These are phyloP conservation scores for Xerocomus amazonicus DNA, from an alignment of 1,284 basidiomycete genomes.

Conservation along the genomic window DNA sequence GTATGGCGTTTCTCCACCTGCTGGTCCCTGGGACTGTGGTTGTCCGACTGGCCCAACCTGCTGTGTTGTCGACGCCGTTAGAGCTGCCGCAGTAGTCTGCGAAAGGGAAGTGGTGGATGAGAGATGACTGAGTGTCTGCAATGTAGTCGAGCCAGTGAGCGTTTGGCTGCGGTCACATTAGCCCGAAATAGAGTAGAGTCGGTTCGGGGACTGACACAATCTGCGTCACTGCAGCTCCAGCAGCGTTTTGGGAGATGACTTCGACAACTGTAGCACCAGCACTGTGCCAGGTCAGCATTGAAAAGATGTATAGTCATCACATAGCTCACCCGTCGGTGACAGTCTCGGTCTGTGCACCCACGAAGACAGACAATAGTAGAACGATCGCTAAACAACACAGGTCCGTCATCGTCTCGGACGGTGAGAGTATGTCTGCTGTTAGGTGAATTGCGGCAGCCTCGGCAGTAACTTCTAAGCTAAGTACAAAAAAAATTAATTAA, in stretches of 20 bases:
- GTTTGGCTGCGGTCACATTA: slow-evolving; percentile 24
- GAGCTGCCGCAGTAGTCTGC: slow-evolving; percentile 13
- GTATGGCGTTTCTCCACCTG: slow-evolving; percentile 51
- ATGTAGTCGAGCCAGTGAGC: slow-evolving; percentile 21
- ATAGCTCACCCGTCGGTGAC: slow-evolving; percentile 41
- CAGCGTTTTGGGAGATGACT: slow-evolving; percentile 42
- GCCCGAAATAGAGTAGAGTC: not conserved
- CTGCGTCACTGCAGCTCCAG: slow-evolving; percentile 42
- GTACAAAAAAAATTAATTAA: slow-evolving; percentile 6
- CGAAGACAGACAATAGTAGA: slow-evolving; percentile 31
- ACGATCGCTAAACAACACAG: slow-evolving; percentile 22
- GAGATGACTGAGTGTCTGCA: slow-evolving; percentile 23
- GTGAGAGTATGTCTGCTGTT: not conserved
- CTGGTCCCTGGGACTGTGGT: slow-evolving; percentile 42
- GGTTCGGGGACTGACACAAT: slow-evolving; percentile 39
- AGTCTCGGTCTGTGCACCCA: slow-evolving; percentile 47
- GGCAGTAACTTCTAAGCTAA: slow-evolving; percentile 21
- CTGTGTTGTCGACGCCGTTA: slow-evolving; percentile 23
- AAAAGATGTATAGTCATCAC: not conserved
- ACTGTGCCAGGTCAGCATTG: slow-evolving; percentile 33
- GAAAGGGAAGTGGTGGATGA: slow-evolving; percentile 8
- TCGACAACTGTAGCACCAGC: slow-evolving; percentile 54
- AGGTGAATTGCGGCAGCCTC: slow-evolving; percentile 16
- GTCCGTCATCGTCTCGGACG: slow-evolving; percentile 22
- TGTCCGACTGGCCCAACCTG: slow-evolving; percentile 56